phyloP scores from a whole-genome alignment of 768 basidiomycete species.

The Boletus sp. region DNA sequence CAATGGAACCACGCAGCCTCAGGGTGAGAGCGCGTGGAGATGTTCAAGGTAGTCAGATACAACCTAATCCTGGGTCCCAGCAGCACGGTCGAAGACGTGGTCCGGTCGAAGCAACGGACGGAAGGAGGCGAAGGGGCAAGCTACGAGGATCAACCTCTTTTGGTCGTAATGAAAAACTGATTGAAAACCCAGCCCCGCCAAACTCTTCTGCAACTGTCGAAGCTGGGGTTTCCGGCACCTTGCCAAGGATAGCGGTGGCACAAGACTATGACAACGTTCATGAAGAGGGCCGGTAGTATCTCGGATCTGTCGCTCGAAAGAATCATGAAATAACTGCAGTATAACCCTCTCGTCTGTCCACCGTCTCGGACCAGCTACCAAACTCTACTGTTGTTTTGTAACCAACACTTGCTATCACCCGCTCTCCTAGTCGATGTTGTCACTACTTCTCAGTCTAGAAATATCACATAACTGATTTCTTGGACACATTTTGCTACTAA shows the following conservation, averaged over 20 bases:
- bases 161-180: background rate
- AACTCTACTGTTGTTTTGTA: background rate
- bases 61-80: background rate
- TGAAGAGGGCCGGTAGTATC: background rate
- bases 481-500: conserved; percentile 22
- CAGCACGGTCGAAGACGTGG: conserved; percentile 4
- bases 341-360: background rate
- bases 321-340: background rate
- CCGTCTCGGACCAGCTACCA: background rate
- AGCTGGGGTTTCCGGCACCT: background rate
- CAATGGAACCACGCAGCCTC: conserved; percentile 7
- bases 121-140: conserved; percentile 3
- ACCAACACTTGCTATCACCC: background rate
- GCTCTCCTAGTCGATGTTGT: conserved; percentile 3
- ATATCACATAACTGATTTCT: conserved; percentile 11
- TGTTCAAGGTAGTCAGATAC: background rate
- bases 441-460: background rate
- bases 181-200: background rate
- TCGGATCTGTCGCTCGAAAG: background rate
- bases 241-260: background rate
- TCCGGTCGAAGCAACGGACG: background rate
- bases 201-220: background rate
- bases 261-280: background rate
- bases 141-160: background rate
- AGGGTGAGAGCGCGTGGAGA: background rate